Percentiles rank a stretch among this genome's conserved stretches.
Conservation (phyloP, 305 asterid species). For the Euphrasia arctica region DNA sequence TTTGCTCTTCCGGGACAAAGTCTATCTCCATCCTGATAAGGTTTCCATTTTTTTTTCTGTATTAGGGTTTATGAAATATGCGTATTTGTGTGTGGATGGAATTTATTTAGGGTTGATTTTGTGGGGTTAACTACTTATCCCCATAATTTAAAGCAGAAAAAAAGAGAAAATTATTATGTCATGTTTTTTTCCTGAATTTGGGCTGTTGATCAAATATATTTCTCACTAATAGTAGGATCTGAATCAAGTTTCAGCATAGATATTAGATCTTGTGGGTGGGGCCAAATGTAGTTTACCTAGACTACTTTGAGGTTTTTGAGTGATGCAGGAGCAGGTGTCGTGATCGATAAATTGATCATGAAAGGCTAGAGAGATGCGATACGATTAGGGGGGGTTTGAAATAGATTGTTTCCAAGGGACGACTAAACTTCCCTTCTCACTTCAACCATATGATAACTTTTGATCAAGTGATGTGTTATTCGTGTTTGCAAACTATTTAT, state of each 20-base stretch:
- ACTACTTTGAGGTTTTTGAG: slow-evolving; percentile 19
- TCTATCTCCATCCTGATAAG: slow-evolving; percentile 90
- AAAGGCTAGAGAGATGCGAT: not conserved
- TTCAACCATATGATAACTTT: too few relatives aligned
- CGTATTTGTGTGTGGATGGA: not conserved
- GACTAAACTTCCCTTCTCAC: not conserved
- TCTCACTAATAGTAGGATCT: too few relatives aligned
- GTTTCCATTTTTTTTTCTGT: slow-evolving; percentile 29
- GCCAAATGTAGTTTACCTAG: too few relatives aligned
- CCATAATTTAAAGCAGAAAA: too few relatives aligned
- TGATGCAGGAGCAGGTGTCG: not conserved
- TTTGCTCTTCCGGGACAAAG: slow-evolving; percentile 83
- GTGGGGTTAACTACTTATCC: slow-evolving; percentile 21
- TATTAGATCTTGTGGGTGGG: slow-evolving; percentile 6
- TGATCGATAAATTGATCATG: slow-evolving; percentile 13
- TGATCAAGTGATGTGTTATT: not conserved
- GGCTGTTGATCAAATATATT: too few relatives aligned
- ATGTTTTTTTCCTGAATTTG: too few relatives aligned
- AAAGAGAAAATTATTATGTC: too few relatives aligned
- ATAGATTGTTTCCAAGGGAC: not conserved
- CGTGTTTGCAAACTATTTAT: too few relatives aligned
- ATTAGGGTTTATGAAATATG: too few relatives aligned
- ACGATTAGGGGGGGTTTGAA: too few relatives aligned
- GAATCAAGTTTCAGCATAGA: not conserved
- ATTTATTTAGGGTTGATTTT: not conserved